These are phyloP conservation scores for Clavulina sp. DNA, from an alignment of 768 basidiomycete species.

Conservation along the genomic window DNA sequence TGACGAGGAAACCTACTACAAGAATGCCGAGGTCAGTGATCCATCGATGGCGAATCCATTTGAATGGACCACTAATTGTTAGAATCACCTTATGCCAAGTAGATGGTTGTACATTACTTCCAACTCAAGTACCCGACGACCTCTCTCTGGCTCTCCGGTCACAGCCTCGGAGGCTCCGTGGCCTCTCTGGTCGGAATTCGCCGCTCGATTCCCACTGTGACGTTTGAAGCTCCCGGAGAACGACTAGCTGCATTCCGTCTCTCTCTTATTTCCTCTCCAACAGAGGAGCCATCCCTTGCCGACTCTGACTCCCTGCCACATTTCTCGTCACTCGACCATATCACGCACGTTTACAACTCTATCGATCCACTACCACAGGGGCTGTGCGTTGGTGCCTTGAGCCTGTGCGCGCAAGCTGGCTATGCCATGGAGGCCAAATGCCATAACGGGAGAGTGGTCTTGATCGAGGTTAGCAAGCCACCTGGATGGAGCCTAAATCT, in stretches of 20 bases:
- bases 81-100: slow-evolving; percentile 3
- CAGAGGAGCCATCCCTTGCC: background rate
- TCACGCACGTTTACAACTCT: slow-evolving; percentile 65
- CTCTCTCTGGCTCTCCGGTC: slow-evolving; percentile 44
- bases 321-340: background rate
- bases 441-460: slow-evolving; percentile 65
- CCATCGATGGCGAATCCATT: background rate
- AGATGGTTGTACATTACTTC: slow-evolving; percentile 43
- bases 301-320: no score
- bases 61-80: background rate
- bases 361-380: slow-evolving; percentile 90
- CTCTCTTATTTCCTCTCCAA: slow-evolving; percentile 36
- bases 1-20: slow-evolving; percentile 85
- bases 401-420: slow-evolving; percentile 64
- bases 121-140: slow-evolving; percentile 38
- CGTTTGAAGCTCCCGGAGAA: slow-evolving; percentile 51
- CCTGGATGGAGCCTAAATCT: slow-evolving; percentile 69
- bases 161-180: slow-evolving; percentile 46
- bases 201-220: slow-evolving; percentile 45
- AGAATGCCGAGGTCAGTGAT: slow-evolving; percentile 56
- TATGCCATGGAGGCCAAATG: slow-evolving; percentile 76
- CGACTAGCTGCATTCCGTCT: slow-evolving; percentile 44
- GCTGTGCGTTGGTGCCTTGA: slow-evolving; percentile 56
- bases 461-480: slow-evolving; percentile 38
- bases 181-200: slow-evolving; percentile 46